Base-by-base conservation (phyloP, 2,329 filamentous ascomycete genomes). In the Phialophora expanda region DNA sequence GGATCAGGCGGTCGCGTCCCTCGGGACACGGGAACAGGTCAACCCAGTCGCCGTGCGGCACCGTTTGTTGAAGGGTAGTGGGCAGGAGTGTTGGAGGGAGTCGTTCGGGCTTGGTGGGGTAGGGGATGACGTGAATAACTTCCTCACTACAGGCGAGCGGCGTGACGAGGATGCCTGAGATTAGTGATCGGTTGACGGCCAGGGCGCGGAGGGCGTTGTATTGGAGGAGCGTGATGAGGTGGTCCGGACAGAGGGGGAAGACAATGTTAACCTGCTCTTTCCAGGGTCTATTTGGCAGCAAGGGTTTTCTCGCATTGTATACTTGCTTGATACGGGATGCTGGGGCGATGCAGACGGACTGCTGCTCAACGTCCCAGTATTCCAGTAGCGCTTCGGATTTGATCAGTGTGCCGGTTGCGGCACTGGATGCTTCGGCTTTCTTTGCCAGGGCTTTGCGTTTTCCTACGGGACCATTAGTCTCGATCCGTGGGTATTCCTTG, bases 221-320 rank as follows among this genome's bases (percentile, higher is more conserved):
- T 69, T 80, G 78, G 48, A 80, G 74, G 58, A 81, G 77, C n/a
- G 75, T 78, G 67, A 81, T 79, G 56, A 81, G 77, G 65, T 80
- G 78, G 69, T 80, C 78, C 62, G 76, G 70, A 59, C 68, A 77
- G 56, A 80, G 78, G 30, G 79, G 79, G 69, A 2, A 60, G 38
- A 60, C 44, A 50, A 60, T 51, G 22, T 51, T 60, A 32, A 60
- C 34, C 57, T 34, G 57, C 57, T 22, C 12, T 51, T 38, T 60
- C 38, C 57, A 32, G 22, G 41, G 12, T 30, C 53, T 60, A 34
- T 53, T 26, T 53, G 41, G 57, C 44, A 60, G 41, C 57, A 60
- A 51, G 11, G 57, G 57, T 17, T 60, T 60, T 34, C 44, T 53
- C 41, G 57, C 57, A 51, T 60, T 60, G 44, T 60, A 60, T 11